Evolutionary conservation across 805 yeast species (phyloP), one percentile per base, ranked within the genome.

Genomic region (Pichia pseudocactophila): DNA sequence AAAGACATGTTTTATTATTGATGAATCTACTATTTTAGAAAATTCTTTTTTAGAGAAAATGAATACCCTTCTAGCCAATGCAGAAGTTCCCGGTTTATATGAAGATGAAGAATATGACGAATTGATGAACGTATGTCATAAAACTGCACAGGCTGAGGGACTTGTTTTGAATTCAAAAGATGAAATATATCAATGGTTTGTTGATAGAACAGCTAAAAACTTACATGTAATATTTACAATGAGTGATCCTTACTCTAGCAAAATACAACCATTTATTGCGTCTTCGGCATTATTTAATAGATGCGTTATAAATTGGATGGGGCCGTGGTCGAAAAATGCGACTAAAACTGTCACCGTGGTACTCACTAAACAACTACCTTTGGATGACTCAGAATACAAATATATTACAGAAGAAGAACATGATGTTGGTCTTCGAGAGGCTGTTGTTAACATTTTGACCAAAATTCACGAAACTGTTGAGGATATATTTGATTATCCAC

Each of bases 31-130:
- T 25, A 75, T 88, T 39, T 51, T 79, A 34, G 89, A 85, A 28
- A 69, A 94, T 0, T 68, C 92, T 0, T 90, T 89, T 54, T 61
- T 90, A 26, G 97, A 90, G 59, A 66, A 95, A 47, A 87, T 90
- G 92, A 90, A 90, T 53, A 85, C 95, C 0, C 64, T 90, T n/a
- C 68, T 90, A 31, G 96, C 97, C 0, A 90, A 90, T 59, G 84
- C 95, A 0, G 97, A 90, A 54, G 71, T 88, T 31, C 96, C 96
- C 1, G 96, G 95, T 4, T 63, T 90, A 12, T 90, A 86, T 58
- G 83, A 76, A 43, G 88, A 79, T 0, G 94, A 85, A 9, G 89
- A 84, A 8, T 71, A 66, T 39, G 63, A 62, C 0, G 45, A 66
- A 2, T 62, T 89, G 43, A 64, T 83, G 65, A 59, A 59, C 2